Evolutionary conservation across 139 green algal genomes (phyloP), one percentile per base, ranked within the genome.

Genomic region (Chlamydomonas schloesseri): DNA sequence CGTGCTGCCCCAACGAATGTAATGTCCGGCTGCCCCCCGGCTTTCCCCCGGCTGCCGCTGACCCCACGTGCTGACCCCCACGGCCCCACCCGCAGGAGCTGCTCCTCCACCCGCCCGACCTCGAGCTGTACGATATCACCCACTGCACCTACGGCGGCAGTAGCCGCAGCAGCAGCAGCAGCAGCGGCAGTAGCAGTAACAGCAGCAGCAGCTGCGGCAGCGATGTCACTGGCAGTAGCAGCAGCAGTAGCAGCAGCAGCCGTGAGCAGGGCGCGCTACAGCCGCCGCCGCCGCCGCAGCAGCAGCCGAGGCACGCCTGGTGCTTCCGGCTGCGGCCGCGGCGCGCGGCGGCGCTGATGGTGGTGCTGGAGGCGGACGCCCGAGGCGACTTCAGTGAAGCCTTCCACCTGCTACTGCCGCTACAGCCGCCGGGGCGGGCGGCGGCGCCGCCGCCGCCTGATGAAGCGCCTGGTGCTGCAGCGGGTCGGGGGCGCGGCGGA

Each of bases 61-160:
- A 71, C 34, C 29, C n/a, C n/a, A 20, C n/a, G 6, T 11, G 8
- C 62, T 28, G 20, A 36, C 23, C 20, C 8, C 36, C 69, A 36
- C n/a, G 0, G 20, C 10, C 31, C 11, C 36, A 8, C 50, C 18
- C n/a, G 6, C 76, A 83, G 68, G 64, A 85, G 11, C 67, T 85
- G 37, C 47, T 53, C 18, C 79, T 85, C n/a, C 33, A 33, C 24
- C 79, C 47, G 46, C 65, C 79, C 31, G 24, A 69, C 23, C 68
- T 85, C n/a, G 67, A 76, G 31, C 47, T 77, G 65, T 69, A 68
- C 67, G 50, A 85, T 67, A 69, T 85, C 31, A 53, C 34, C 18
- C 2, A 67, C 60, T 15, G 8, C 60, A n/a, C 11, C 18, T 5
- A 11, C 23, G 57, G 75, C 75, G 37, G 57, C 75, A 68, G 24